These are phyloP conservation scores for Jamesozyma piceae DNA, from an alignment of 805 yeast genomes.

Conservation along the genomic window DNA sequence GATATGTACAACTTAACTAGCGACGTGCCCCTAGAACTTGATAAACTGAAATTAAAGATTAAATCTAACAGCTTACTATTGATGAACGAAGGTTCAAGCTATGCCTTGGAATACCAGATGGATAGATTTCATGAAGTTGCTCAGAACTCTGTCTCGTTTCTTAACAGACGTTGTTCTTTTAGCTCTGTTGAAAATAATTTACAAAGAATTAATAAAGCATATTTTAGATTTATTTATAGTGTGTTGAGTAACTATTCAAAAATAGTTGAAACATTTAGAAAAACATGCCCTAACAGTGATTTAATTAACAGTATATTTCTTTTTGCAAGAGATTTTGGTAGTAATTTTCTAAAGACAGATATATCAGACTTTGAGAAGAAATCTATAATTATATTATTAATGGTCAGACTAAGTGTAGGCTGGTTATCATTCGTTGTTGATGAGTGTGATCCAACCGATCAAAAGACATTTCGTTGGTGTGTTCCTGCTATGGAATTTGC, in stretches of 20 bases:
- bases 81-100: constrained; percentile 50
- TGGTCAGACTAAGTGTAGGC: constrained; percentile 68
- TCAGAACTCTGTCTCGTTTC: constrained; percentile 45
- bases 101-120: constrained; percentile 45
- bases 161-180: constrained; percentile 62
- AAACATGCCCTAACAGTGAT: constrained; percentile 61
- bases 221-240: constrained; percentile 56
- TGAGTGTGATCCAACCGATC: constrained; percentile 88
- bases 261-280: constrained; percentile 44
- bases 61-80: constrained; percentile 14
- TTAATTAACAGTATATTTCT: constrained; percentile 63
- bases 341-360: constrained; percentile 54
- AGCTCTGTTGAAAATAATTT: constrained; percentile 67
- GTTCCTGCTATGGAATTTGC: constrained; percentile 93
- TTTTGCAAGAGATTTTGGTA: constrained; percentile 74
- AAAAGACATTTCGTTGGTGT: constrained; percentile 90
- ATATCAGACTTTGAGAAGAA: constrained; percentile 49
- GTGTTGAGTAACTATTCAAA: constrained; percentile 53
- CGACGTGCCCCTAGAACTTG: constrained; percentile 9
- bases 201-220: constrained; percentile 51
- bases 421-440: constrained; percentile 93
- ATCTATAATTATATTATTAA: constrained; percentile 56
- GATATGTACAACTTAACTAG: constrained; percentile 46
- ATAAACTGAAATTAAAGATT: constrained; percentile 17
- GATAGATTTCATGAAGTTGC: constrained; percentile 49